These are phyloP conservation scores for Lachnellula cervina DNA, from an alignment of 2,329 filamentous ascomycete species.

Conservation along the genomic window DNA sequence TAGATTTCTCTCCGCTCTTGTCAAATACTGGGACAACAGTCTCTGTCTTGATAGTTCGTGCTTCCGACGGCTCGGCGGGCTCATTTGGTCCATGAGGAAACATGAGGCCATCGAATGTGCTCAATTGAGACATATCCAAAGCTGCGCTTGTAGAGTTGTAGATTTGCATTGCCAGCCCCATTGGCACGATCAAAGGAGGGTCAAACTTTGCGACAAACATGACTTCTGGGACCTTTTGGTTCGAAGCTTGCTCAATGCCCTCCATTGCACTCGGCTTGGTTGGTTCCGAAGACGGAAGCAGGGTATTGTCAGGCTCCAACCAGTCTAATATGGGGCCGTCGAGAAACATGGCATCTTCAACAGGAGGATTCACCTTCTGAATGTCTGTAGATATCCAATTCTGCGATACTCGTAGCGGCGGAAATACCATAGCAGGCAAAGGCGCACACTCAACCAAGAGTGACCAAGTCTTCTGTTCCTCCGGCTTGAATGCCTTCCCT, in stretches of 20 bases:
- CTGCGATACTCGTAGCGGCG: constrained; percentile 65
- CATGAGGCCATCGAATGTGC: constrained; percentile 47
- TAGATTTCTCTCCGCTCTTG: constrained; percentile 21
- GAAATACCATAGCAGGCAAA: constrained; percentile 41
- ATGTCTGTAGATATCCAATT: constrained; percentile 67
- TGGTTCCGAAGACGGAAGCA: constrained; percentile 43
- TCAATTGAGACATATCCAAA: constrained; percentile 49
- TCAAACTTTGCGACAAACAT: constrained; percentile 71
- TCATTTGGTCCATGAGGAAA: constrained; percentile 43
- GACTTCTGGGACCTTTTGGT: constrained; percentile 59
- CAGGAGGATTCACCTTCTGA: constrained; percentile 50
- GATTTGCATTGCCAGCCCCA: constrained; percentile 57
- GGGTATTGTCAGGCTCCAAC: constrained; percentile 65
- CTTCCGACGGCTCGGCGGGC: constrained; percentile 48
- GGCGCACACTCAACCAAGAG: constrained; percentile 62
- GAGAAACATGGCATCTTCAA: constrained; percentile 32
- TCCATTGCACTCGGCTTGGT: constrained; percentile 50
- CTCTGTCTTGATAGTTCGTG: constrained; percentile 48
- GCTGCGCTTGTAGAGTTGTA: constrained; percentile 54
- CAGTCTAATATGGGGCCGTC: constrained; percentile 54
- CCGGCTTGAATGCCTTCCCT: constrained; percentile 32
- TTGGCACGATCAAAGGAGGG: constrained; percentile 67
- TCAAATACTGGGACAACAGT: constrained; percentile 42
- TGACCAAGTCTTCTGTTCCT: constrained; percentile 51
- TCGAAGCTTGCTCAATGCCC: constrained; percentile 43